Base-by-base conservation (phyloP, 352 stramenopile genomes). In the Phytophthora sp. region DNA sequence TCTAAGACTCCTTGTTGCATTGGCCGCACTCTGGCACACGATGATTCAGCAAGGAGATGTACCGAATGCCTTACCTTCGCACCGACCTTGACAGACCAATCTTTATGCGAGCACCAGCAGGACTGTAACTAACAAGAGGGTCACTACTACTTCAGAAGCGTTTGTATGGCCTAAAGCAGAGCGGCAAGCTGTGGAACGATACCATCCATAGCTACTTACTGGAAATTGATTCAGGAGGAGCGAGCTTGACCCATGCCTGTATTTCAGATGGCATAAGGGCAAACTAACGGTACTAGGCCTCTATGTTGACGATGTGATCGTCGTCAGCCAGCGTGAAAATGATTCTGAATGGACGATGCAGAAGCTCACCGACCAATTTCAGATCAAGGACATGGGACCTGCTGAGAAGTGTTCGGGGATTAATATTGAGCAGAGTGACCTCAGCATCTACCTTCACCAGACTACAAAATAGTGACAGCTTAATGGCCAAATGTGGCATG, bases 121-220 rank as follows among this genome's bases (percentile, higher is more conserved):
- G 29, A 33, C 29, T 33, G 9, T 9, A 33, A 33, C 36, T n/a
- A 21, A 18, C 12, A 42, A 16, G 16, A 5, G 23, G 23, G 13
- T 44, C 15, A 29, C 21, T 35, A 20, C 8, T 50, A 9, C 42
- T 50, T 1, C 21, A n/a, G 3, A 50, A 50, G 5, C 5, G 9
- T 11, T 12, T 50, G 4, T 50, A 31, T 7, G 21, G 42, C 7
- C 15, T 50, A 5, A 56, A 56, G 12, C 59, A 61, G 13, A 56
- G 41, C 33, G 59, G 50, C 4, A 47, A 51, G 13, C 49, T 61
- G 1, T 67, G 59, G 50, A 50, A 61, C 18, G 41, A 59, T 18
- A 44, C 4, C 0, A 53, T 66, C 2, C 26, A 66, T 23, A 36
- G 15, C 2, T 59, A 31, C 6, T n/a, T 59, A 2, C 8, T 41